Evolutionary conservation across 2,329 filamentous ascomycete species (phyloP), one percentile per base, ranked within the genome.

Genomic region (Aspergillus cejpii): DNA sequence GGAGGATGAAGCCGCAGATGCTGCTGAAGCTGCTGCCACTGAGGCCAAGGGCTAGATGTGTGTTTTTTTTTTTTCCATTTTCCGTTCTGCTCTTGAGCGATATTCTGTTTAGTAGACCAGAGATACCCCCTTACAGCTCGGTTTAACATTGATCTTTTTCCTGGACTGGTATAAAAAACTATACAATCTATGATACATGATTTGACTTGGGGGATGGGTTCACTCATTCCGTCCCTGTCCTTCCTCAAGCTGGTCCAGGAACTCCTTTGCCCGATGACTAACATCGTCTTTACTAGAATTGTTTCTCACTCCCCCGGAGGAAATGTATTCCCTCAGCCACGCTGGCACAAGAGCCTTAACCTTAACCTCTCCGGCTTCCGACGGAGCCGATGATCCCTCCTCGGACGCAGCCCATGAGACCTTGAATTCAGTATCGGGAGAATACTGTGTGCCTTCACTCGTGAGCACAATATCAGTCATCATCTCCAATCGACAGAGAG

Each of bases 391-490:
- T 7, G 64, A 63, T 11, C 59, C 71, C 36, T 72, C 73, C 20
- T 72, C 71, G 29, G 68, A 65, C 3, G 53, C 66, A 21, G 63
- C 69, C 72, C 74, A 75, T 24, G 74, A 69, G 24, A 85, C 63
- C 47, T 78, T 71, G 55, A 85, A 85, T 65, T 84, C 77, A 46
- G 82, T 75, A 1, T 74, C 75, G 0, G 78, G 74, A 47, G 71
- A 78, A 61, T 75, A 87, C 17, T 70, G 70, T 4, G 78, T 77
- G 0, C 78, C 76, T 51, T 85, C 81, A 45, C 81, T 85, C 2
- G 84, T 85, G 43, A 92, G 70, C 26, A 74, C 73, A 38, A 92
- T 71, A 60, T 88, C 84, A 4, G 87, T 94, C 90, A 96, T 96
- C 62, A 84, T 83, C 70, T 94, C 89, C 55, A 97, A 68, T 20